phyloP scores from a whole-genome alignment of 352 stramenopile species.

The Globisporangium recalcitrans region DNA sequence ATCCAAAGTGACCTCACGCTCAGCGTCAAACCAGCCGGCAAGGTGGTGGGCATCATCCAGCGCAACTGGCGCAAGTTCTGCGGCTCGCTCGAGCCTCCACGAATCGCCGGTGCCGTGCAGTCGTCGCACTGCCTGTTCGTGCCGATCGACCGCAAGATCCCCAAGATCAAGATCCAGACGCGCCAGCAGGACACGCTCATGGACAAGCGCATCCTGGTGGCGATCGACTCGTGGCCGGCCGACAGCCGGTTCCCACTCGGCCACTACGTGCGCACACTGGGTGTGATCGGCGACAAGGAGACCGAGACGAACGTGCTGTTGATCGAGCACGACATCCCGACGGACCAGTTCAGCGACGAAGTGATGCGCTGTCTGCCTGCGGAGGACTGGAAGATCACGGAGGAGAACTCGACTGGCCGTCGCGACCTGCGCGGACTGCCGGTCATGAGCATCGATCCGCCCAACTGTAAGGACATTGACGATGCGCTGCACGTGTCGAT shows the following conservation, averaged over 20 bases:
- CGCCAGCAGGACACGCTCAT: constrained; percentile 88
- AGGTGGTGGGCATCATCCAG: constrained; percentile 90
- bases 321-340: constrained; percentile 96
- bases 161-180: constrained; percentile 93
- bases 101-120: constrained; percentile 30
- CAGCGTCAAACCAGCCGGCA: constrained; percentile 62
- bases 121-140: constrained; percentile 71
- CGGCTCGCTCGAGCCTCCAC: constrained; percentile 88
- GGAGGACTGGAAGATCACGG: constrained; percentile 93
- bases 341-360: constrained; percentile 73
- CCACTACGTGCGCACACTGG: constrained; percentile 96
- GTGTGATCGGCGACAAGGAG: constrained; percentile 95
- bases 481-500: constrained; percentile 94
- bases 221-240: constrained; percentile 93
- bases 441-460: constrained; percentile 90
- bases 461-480: constrained; percentile 96
- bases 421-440: constrained; percentile 91
- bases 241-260: constrained; percentile 89
- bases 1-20: constrained; percentile 46
- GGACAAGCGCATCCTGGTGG: constrained; percentile 92
- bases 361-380: constrained; percentile 92
- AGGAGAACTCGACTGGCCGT: constrained; percentile 88
- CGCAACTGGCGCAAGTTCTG: constrained; percentile 93
- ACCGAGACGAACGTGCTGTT: constrained; percentile 95
- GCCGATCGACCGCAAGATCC: constrained; percentile 86